Percentiles rank a stretch among this genome's conserved stretches.
Conservation (phyloP, 768 basidiomycete species). For the Xerocomus spinulosus region DNA sequence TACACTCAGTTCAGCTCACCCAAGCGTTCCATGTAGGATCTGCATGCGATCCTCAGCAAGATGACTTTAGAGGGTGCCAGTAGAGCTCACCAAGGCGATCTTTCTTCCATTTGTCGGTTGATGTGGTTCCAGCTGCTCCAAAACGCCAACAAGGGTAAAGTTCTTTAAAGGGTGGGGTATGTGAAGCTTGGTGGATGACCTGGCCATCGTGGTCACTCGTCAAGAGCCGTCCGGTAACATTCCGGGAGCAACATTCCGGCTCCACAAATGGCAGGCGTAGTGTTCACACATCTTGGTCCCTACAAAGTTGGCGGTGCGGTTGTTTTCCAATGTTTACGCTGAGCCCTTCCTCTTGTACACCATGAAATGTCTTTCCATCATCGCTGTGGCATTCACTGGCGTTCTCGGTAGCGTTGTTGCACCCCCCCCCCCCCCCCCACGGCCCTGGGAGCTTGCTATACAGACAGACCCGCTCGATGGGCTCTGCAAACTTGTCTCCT, state of each 20-base stretch:
- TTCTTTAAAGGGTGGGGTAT: conserved; percentile 49
- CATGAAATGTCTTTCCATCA: conserved; percentile 14
- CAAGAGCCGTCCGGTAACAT: background rate
- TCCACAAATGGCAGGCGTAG: conserved; percentile 27
- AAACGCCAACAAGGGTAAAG: conserved; percentile 49
- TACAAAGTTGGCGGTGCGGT: background rate
- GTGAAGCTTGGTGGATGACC: conserved; percentile 44
- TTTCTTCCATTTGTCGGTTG: conserved; percentile 52
- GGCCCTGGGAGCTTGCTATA: conserved; percentile 54
- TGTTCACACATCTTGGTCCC: too few species aligned
- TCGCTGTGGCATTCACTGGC: conserved; percentile 1
- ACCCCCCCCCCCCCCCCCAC: conserved; percentile 54
- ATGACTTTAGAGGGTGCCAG: conserved; percentile 2
- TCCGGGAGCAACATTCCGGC: background rate
- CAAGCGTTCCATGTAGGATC: conserved; percentile 79
- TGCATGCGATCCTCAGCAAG: conserved; percentile 30
- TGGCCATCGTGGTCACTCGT: conserved; percentile 19
- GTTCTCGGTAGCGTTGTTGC: conserved; percentile 3
- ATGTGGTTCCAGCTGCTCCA: conserved; percentile 55
- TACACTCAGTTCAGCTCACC: conserved; percentile 40
- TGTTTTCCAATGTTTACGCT: conserved; percentile 6
- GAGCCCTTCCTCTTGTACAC: background rate
- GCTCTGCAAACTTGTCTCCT: conserved; percentile 16
- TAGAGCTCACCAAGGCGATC: conserved; percentile 56
- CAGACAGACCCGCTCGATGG: conserved; percentile 14